These are phyloP conservation scores for Apophysomyces ossiformis DNA, from an alignment of 371 early-diverging fungal species.

Conservation along the genomic window DNA sequence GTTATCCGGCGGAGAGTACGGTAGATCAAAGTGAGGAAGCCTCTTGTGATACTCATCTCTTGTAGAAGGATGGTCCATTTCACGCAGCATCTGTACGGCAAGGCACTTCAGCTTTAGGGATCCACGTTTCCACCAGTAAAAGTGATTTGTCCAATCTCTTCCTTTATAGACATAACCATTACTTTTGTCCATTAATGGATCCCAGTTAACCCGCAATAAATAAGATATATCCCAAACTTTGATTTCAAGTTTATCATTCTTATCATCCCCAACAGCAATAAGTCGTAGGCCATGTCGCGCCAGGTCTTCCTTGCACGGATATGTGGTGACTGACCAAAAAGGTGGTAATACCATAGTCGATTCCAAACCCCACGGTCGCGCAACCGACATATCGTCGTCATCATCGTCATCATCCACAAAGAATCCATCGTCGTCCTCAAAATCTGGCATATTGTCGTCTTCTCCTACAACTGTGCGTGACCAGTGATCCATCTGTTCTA, in stretches of 20 bases:
- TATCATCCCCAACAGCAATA: conserved; percentile 42
- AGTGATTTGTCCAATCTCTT: conserved; percentile 18
- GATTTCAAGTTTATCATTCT: conserved; percentile 39
- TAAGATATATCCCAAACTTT: conserved; percentile 53
- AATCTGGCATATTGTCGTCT: conserved; percentile 15
- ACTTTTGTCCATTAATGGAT: conserved; percentile 18
- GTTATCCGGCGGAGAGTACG: conserved; percentile 41
- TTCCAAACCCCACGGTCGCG: conserved; percentile 49
- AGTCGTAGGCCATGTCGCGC: conserved; percentile 35
- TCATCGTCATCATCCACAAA: conserved; percentile 26
- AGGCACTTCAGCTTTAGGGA: conserved; percentile 25
- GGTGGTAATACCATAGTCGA: conserved; percentile 48
- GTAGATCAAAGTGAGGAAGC: conserved; percentile 16
- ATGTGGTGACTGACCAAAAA: conserved; percentile 21
- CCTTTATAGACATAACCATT: neutral
- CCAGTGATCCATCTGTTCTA: neutral
- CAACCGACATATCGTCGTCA: conserved; percentile 18
- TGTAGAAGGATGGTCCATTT: neutral
- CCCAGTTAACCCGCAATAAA: conserved; percentile 32
- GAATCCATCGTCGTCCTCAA: conserved; percentile 10
- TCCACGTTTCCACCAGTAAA: conserved; percentile 44
- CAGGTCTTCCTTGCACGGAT: conserved; percentile 17
- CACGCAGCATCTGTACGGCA: conserved; percentile 35
- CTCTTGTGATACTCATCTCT: neutral
- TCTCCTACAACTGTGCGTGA: neutral